These are phyloP conservation scores for Apiospora malaysiana DNA, from an alignment of 2,329 filamentous ascomycete species.

Conservation along the genomic window DNA sequence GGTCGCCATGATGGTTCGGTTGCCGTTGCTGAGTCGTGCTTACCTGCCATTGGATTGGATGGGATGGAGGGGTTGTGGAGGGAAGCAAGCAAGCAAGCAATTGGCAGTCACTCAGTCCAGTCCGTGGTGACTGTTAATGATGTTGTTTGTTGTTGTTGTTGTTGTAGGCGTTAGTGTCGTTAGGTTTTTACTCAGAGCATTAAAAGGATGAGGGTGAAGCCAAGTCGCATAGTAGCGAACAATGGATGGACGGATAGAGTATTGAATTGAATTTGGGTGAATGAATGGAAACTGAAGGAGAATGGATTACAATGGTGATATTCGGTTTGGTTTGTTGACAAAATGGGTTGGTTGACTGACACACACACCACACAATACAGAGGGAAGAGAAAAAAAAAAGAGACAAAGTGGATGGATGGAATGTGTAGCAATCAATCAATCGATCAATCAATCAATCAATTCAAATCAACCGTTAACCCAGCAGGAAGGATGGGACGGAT, in stretches of 20 bases:
- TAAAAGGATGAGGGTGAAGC: slow-evolving; percentile 2
- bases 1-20: slow-evolving; percentile 24
- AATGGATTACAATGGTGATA: slow-evolving; percentile 11
- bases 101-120: too few species aligned
- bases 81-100: background rate
- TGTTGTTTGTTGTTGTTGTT: background rate
- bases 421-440: slow-evolving; percentile 4
- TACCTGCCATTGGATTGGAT: slow-evolving; percentile 23
- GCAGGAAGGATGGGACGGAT: background rate
- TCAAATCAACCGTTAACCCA: background rate
- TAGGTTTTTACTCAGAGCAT: slow-evolving; percentile 10
- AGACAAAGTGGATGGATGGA: slow-evolving; percentile 2
- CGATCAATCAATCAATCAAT: background rate
- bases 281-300: background rate
- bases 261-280: background rate
- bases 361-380: background rate
- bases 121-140: too few species aligned
- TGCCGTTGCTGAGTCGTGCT: slow-evolving; percentile 23
- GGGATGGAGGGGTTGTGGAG: background rate
- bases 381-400: background rate
- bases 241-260: slow-evolving; percentile 11
- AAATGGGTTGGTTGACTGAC: background rate
- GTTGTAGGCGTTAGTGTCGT: background rate
- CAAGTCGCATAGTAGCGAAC: slow-evolving; percentile 20
- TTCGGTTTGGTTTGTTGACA: background rate